Base-by-base conservation (phyloP, 2,329 filamentous ascomycete species). In the Neonectria punicea region DNA sequence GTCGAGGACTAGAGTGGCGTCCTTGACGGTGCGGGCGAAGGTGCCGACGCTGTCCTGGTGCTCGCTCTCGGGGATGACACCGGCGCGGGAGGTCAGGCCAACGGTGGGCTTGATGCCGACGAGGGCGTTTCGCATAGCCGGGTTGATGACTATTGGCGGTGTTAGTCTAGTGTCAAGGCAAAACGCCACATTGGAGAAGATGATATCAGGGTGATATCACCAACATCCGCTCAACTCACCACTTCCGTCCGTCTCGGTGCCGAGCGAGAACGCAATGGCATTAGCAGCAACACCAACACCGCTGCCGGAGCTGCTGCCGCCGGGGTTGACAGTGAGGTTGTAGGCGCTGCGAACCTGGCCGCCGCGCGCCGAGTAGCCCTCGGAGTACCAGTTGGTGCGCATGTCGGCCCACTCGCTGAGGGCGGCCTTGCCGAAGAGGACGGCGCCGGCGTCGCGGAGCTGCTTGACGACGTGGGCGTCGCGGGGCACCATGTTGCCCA, bases 21-120 rank as follows among this genome's bases (percentile, higher is more conserved):
- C 92, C n/a, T 83, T 82, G 7, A 94, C 87, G 0, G 88, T 92
- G 20, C 87, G 86, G 0, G 86, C 90, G 72, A 94, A 89, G 1
- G 85, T 81, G 2, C 92, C 92, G 0, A 93, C 86, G 0, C 87
- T 89, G 72, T 94, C 92, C 71, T 92, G 89, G 71, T 92, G 87
- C 61, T 86, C 80, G 11, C 84, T 87, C 73, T 91, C 90, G 0
- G 92, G 92, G 36, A 94, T 84, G 30, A 90, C 85, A 18, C 84
- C 87, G 20, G 80, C 83, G 16, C 90, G 82, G 9, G 90, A 92
- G 0, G 90, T 93, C 55, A 93, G 77, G 0, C 92, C 92, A 6
- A 93, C 89, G 1, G 91, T 93, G 1, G 92, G 91, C 78, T 93
- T 94, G 76, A 94, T 86, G 3, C 92, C 92, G 2, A 93, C 90